Base-by-base conservation (phyloP, 148 eudicot genomes). In the Chenopodium berlandieri region DNA sequence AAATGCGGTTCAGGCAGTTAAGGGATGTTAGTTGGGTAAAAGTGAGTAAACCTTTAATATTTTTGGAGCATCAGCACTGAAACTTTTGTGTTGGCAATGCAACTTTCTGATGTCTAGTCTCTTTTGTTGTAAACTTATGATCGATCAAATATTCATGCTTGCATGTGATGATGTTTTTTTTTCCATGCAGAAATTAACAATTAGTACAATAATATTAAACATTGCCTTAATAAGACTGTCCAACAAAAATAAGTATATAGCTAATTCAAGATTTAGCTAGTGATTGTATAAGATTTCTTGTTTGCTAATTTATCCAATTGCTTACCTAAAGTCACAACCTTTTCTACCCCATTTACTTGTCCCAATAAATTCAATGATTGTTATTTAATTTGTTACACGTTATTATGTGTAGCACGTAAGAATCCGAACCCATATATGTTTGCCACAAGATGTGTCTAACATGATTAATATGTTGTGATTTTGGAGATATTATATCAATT, bases 21-120 rank as follows among this genome's bases (percentile, higher is more conserved):
- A 7, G 31, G 69, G 31, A 65, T 9, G 75, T 70, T 70, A 54
- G 67, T 70, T 69, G 81, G 32, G 67, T 50, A 48, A 54, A 63
- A 10, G 50, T 56, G 75, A 54, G n/a, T 50, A 10, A 50, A 50
- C 12, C 14, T 50, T 12, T 12, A 11, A 40, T 40, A 40, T 6
- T 50, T 50, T 23, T n/a, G 13, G 7, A 25, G 14, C 31, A 23
- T 79, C 34, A 79, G 32, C 74, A 54, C 23, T 40, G 20, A 70
- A 69, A 67, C 81, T 79, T 79, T 70, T 79, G 81, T n/a, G 82
- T 30, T 73, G 77, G 71, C 40, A 80, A 19, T 16, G 50, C 46
- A 27, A 50, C 78, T 60, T 73, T 80, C 63, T 80, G 70, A 80
- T 60, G 69, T 58, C n/a, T 40, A 58, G 20, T 0, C 63, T 3